Percentiles rank a stretch among this genome's conserved stretches.
phyloP scores from a whole-genome alignment of 805 yeast species.

The Wickerhamiella parazyma region DNA sequence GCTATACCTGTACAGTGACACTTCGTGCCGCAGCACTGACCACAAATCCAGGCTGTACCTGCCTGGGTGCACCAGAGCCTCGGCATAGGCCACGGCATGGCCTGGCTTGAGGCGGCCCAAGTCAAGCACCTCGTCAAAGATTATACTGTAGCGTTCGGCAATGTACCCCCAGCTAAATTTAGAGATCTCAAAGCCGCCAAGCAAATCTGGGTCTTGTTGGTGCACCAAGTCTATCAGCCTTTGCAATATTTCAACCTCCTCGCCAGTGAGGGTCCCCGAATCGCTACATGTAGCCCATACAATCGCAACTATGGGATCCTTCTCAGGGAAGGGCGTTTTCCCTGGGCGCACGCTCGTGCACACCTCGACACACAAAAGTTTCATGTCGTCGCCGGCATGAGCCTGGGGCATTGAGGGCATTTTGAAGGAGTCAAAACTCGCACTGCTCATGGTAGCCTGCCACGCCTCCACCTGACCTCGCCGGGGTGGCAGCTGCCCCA shows the following conservation, averaged over 20 bases:
- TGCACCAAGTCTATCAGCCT: conserved; percentile 43
- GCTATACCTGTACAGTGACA: conserved; percentile 52
- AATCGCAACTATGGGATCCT: conserved; percentile 45
- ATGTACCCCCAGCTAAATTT: conserved; percentile 82
- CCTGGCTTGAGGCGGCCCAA: conserved; percentile 14
- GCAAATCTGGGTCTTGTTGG: conserved; percentile 69
- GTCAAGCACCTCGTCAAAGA: conserved; percentile 9
- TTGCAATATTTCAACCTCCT: conserved; percentile 49
- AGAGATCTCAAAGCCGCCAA: conserved; percentile 76
- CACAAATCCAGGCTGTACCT: conserved; percentile 77
- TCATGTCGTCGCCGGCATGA: conserved; percentile 18
- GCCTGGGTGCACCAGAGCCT: conserved; percentile 46
- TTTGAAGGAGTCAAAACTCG: background rate
- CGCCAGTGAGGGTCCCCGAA: conserved; percentile 24
- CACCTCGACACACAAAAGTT: conserved; percentile 50
- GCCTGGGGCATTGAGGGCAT: conserved; percentile 4
- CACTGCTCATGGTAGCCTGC: conserved; percentile 2
- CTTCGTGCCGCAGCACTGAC: conserved; percentile 55
- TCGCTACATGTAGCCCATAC: conserved; percentile 35
- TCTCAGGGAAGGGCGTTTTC: conserved; percentile 49
- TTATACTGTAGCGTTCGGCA: conserved; percentile 39
- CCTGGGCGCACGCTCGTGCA: conserved; percentile 42
- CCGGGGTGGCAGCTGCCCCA: conserved; percentile 11
- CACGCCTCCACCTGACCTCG: conserved; percentile 11
- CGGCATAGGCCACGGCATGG: background rate